A percentile compares a stretch with the other conserved stretches of the same genome.
Conservation (phyloP, 2,329 filamentous ascomycete genomes). For the Huntiella omanensis region DNA sequence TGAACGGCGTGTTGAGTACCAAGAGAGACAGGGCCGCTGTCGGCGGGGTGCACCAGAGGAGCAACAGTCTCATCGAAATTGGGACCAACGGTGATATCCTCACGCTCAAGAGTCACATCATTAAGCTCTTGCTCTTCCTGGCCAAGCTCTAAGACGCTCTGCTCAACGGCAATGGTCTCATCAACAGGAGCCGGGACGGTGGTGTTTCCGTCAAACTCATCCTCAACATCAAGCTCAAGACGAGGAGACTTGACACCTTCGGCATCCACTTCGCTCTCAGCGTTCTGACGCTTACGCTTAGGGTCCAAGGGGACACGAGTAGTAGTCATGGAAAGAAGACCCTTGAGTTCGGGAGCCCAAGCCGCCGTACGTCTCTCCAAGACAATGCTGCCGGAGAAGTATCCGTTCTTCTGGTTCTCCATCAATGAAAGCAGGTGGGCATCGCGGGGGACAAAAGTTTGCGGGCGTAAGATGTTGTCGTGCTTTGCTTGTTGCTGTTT, state of each 20-base stretch:
- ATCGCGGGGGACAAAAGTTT: slow-evolving; percentile 70
- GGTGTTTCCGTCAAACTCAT: slow-evolving; percentile 24
- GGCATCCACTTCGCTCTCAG: slow-evolving; percentile 59
- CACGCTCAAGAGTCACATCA: slow-evolving; percentile 27
- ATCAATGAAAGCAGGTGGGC: slow-evolving; percentile 72
- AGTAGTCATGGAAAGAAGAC: slow-evolving; percentile 75
- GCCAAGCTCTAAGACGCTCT: slow-evolving; percentile 45
- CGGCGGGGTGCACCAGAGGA: slow-evolving; percentile 59
- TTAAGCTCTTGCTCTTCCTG: slow-evolving; percentile 33
- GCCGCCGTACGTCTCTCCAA: slow-evolving; percentile 57
- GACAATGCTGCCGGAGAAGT: slow-evolving; percentile 75
- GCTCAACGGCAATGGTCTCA: slow-evolving; percentile 36
- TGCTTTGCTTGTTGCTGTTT: slow-evolving; percentile 73
- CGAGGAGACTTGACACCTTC: slow-evolving; percentile 53
- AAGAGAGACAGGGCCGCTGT: slow-evolving; percentile 71
- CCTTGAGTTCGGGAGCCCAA: slow-evolving; percentile 85
- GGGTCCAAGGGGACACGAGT: slow-evolving; percentile 59
- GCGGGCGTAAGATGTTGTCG: slow-evolving; percentile 66
- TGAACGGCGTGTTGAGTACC: slow-evolving; percentile 94
- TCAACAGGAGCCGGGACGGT: slow-evolving; percentile 22
- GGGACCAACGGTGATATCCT: slow-evolving; percentile 28
- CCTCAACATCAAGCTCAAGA: slow-evolving; percentile 48
- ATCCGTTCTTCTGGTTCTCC: slow-evolving; percentile 79
- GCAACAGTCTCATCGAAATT: slow-evolving; percentile 64
- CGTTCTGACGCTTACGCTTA: slow-evolving; percentile 87